Evolutionary conservation across 345 rosid species (phyloP), one percentile per base, ranked within the genome.

Genomic region (thale cress (Arabidopsis thaliana)): DNA sequence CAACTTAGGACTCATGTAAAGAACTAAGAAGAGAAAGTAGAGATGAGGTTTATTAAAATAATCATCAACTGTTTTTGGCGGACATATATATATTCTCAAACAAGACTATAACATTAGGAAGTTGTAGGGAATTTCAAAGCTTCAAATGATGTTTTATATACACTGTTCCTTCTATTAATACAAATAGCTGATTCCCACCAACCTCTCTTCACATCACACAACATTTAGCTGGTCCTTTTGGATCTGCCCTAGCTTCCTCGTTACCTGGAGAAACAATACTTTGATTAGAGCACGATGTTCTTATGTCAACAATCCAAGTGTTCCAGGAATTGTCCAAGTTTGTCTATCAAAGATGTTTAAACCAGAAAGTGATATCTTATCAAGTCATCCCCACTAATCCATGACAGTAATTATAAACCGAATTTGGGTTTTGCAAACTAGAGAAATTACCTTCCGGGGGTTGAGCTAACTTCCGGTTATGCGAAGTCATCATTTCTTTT

Each of bases 191-290:
- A 50, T 53, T 14, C 4, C 37, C 41, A 41, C 9, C 5, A 36
- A 0, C 37, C 5, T 71, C 72, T 69, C 72, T 72, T 88, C 83
- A 93, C 73, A 93, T 79, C 80, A 93, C 84, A 80, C 91, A 88
- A 63, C 97, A 93, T 77, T 84, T 91, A 38, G 84, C 87, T 41
- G 88, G 72, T 66, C 93, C 96, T 83, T 91, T 93, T 61, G 89
- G 98, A 77, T 93, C 97, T 51, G 82, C 62, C 82, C 96, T 86
- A 20, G 83, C 86, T 51, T 93, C 98, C 74, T 93, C 98, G 62
- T 88, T 91, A 69, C 97, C 98, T 93, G 88, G 59, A 79, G 48
- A 81, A 50, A 65, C 33, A 78, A 58, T 8, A 28, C 67, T 57
- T 56, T 49, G 8, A 14, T 77, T 40, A 52, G 72, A 5, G 38